Percentiles rank a stretch among this genome's conserved stretches.
Evolutionary conservation across 2,329 filamentous ascomycete genomes (phyloP).

Genomic region (Arthrobotrys entomopaga): DNA sequence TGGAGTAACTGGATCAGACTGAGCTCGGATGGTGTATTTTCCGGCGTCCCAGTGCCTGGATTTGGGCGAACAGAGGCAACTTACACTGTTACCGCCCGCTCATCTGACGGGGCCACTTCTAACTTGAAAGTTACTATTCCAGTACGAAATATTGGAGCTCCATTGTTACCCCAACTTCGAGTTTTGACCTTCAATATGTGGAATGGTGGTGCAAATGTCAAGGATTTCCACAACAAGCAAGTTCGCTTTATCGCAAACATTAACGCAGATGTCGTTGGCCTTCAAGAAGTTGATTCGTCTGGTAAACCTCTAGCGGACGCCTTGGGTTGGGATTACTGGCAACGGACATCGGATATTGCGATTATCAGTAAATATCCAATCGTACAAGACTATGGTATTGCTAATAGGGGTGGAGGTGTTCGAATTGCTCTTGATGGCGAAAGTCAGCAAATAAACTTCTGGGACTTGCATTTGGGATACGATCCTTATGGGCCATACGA

Average conservation of each 20-base stretch:
- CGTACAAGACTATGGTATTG: constrained; percentile 58
- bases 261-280: constrained; percentile 61
- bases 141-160: constrained; percentile 57
- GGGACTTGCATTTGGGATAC: constrained; percentile 62
- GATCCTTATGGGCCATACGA: constrained; percentile 64
- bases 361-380: constrained; percentile 64
- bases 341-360: constrained; percentile 60
- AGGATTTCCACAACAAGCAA: constrained; percentile 63
- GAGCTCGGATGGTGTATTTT: constrained; percentile 60
- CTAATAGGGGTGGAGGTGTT: constrained; percentile 59
- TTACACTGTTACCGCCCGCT: constrained; percentile 57
- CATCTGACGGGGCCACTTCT: constrained; percentile 58
- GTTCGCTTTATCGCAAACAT: constrained; percentile 61
- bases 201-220: constrained; percentile 61
- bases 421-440: constrained; percentile 62
- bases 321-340: constrained; percentile 63
- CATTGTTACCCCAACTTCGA: constrained; percentile 60
- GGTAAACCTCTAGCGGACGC: constrained; percentile 61
- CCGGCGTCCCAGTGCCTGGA: constrained; percentile 60
- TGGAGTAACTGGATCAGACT: constrained; percentile 61
- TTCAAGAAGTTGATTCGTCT: constrained; percentile 62
- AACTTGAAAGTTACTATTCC: constrained; percentile 61
- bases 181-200: constrained; percentile 64
- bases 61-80: constrained; percentile 55
- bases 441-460: constrained; percentile 61